A percentile compares a stretch with the other conserved stretches of the same genome.
phyloP scores from a whole-genome alignment of 352 stramenopile genomes.

The Globisporangium nunn region DNA sequence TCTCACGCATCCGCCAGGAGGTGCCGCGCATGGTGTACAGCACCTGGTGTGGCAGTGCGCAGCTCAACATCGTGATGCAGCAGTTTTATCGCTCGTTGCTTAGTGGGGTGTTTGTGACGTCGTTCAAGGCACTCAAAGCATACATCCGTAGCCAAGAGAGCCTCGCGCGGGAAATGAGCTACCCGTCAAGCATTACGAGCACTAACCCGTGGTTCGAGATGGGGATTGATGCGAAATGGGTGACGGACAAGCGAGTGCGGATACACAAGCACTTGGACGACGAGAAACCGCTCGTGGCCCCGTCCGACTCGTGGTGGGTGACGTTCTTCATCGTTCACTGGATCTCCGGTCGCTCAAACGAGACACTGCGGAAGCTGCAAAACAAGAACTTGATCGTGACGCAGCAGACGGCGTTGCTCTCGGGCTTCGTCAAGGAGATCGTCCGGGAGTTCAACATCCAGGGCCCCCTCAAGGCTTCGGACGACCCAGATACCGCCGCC shows the following conservation, averaged over 20 bases:
- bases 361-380: slow-evolving; percentile 26
- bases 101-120: slow-evolving; percentile 27
- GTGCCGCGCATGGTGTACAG: slow-evolving; percentile 20
- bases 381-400: slow-evolving; percentile 14
- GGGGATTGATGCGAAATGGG: slow-evolving; percentile 37
- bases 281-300: slow-evolving; percentile 11
- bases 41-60: slow-evolving; percentile 22
- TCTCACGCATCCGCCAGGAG: slow-evolving; percentile 24
- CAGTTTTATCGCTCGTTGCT: slow-evolving; percentile 41
- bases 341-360: slow-evolving; percentile 30
- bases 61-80: slow-evolving; percentile 28
- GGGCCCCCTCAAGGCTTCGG: slow-evolving; percentile 2
- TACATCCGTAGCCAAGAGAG: slow-evolving; percentile 26
- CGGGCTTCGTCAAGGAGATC: slow-evolving; percentile 20
- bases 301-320: slow-evolving; percentile 50
- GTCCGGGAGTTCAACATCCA: slow-evolving; percentile 28
- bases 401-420: slow-evolving; percentile 17
- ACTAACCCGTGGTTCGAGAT: slow-evolving; percentile 25
- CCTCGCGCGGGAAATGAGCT: slow-evolving; percentile 24
- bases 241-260: slow-evolving; percentile 44
- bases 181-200: slow-evolving; percentile 12
- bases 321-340: slow-evolving; percentile 45
- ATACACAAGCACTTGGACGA: slow-evolving; percentile 36
- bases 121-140: slow-evolving; percentile 21
- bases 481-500: neutral